These are phyloP conservation scores for Strombidium stylifer DNA, from an alignment of 73 alveolate species.

Conservation along the genomic window DNA sequence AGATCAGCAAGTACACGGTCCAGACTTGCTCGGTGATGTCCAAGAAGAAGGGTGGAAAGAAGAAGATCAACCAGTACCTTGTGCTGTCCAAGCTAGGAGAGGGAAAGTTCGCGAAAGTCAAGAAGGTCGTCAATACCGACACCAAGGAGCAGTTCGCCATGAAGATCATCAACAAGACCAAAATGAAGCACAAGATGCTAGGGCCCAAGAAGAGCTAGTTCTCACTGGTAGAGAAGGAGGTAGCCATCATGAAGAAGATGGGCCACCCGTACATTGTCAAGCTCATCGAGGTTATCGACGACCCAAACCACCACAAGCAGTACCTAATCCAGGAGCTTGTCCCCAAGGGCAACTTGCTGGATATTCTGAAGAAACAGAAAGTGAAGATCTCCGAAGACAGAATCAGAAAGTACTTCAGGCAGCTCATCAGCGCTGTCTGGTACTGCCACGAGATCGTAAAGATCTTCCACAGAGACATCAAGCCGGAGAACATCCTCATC, in stretches of 20 bases:
- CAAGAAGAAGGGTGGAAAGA: slow-evolving; percentile 38
- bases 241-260: slow-evolving; percentile 43
- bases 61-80: slow-evolving; percentile 43
- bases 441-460: slow-evolving; percentile 65
- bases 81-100: slow-evolving; percentile 9
- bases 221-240: slow-evolving; percentile 1
- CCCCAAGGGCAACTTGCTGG: slow-evolving; percentile 21
- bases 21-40: no score
- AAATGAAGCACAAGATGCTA: slow-evolving; percentile 12
- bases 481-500: slow-evolving; percentile 85
- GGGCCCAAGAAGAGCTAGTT: no score
- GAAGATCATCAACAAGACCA: slow-evolving; percentile 37
- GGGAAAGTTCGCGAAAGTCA: slow-evolving; percentile 47
- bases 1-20: no score
- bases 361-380: slow-evolving; percentile 7
- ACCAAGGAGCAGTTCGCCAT: slow-evolving; percentile 29
- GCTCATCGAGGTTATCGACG: slow-evolving; percentile 41
- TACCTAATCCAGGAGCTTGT: slow-evolving; percentile 25
- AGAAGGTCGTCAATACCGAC: background rate
- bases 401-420: slow-evolving; percentile 52
- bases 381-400: slow-evolving; percentile 14
- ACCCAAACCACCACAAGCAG: slow-evolving; percentile 18
- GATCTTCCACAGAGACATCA: slow-evolving; percentile 84
- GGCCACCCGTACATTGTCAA: slow-evolving; percentile 42
- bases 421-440: slow-evolving; percentile 57